These are phyloP conservation scores for bread wheat (Triticum aestivum) DNA, from an alignment of 176 grass and related monocot genomes.

Conservation along the genomic window DNA sequence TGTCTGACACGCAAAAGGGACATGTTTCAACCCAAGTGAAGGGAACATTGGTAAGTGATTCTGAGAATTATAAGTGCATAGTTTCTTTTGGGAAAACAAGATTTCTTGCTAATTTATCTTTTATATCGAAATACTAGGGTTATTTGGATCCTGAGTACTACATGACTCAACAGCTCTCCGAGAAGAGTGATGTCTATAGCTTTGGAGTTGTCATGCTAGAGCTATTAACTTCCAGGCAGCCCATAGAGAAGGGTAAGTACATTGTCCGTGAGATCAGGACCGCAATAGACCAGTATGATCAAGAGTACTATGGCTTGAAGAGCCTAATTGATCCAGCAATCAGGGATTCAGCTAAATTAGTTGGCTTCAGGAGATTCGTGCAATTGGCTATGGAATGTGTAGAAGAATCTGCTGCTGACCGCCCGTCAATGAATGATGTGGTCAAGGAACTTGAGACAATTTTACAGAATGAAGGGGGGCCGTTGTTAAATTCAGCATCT, in stretches of 20 bases:
- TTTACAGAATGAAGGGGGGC: conserved; percentile 50
- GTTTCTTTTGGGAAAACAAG: background rate
- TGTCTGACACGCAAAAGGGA: conserved; percentile 49
- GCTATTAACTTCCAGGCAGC: conserved; percentile 59
- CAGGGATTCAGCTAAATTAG: conserved; percentile 37
- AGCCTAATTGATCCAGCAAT: conserved; percentile 47
- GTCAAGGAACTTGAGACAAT: conserved; percentile 67
- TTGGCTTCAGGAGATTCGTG: conserved; percentile 59
- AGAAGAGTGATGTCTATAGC: conserved; percentile 78
- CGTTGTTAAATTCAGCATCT: conserved; percentile 34
- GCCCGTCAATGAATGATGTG: conserved; percentile 62
- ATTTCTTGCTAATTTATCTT: conserved; percentile 20
- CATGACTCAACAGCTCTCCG: conserved; percentile 77
- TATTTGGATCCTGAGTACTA: conserved; percentile 86
- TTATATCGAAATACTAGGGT: conserved; percentile 44
- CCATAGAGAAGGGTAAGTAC: conserved; percentile 62
- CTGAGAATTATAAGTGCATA: background rate
- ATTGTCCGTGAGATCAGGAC: conserved; percentile 60
- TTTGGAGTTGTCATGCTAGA: conserved; percentile 75
- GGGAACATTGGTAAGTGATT: conserved; percentile 65
- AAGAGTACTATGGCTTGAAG: conserved; percentile 63
- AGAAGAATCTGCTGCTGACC: conserved; percentile 52
- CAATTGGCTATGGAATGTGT: conserved; percentile 64
- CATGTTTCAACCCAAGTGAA: conserved; percentile 80
- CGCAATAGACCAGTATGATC: conserved; percentile 46